These are phyloP conservation scores for Haematococcus sp. DNA, from an alignment of 139 green algal genomes.

Conservation along the genomic window DNA sequence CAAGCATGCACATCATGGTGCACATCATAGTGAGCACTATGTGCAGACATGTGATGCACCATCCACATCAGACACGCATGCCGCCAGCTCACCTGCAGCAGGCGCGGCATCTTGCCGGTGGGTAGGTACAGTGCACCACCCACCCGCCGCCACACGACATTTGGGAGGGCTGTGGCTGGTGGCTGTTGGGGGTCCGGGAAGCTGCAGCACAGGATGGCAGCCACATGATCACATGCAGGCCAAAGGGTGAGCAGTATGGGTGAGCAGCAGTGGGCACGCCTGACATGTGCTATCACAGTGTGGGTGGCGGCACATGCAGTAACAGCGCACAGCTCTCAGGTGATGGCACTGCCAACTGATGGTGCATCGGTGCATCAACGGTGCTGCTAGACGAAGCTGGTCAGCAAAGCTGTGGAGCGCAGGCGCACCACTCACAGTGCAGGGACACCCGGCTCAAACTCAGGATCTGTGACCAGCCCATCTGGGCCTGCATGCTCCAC, in stretches of 20 bases:
- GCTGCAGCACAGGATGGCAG: slow-evolving; percentile 2
- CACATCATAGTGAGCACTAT: not conserved
- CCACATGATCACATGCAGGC: not conserved
- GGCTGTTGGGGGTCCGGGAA: slow-evolving; percentile 28
- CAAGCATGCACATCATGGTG: not conserved
- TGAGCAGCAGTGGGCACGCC: too few species aligned
- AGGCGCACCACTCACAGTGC: slow-evolving; percentile 28
- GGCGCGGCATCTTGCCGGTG: slow-evolving; percentile 12
- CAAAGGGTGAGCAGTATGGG: too few species aligned
- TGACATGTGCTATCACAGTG: too few species aligned
- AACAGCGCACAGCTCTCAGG: too few species aligned
- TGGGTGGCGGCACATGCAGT: too few species aligned
- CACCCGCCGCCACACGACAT: slow-evolving; percentile 31
- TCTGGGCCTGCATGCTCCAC: slow-evolving; percentile 10
- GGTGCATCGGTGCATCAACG: too few species aligned
- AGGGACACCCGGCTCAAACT: slow-evolving; percentile 28
- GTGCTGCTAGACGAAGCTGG: too few species aligned
- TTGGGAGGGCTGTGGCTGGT: slow-evolving; percentile 19
- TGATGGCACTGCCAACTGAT: too few species aligned
- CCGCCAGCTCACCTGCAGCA: slow-evolving; percentile 24
- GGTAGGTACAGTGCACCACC: slow-evolving; percentile 36
- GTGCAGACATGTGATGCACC: not conserved
- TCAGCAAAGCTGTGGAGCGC: too few species aligned
- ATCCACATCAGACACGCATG: not conserved
- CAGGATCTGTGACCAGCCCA: slow-evolving; percentile 29